Base-by-base conservation (phyloP, 371 early-diverging fungal genomes). In the Phascolomyces articulosus region DNA sequence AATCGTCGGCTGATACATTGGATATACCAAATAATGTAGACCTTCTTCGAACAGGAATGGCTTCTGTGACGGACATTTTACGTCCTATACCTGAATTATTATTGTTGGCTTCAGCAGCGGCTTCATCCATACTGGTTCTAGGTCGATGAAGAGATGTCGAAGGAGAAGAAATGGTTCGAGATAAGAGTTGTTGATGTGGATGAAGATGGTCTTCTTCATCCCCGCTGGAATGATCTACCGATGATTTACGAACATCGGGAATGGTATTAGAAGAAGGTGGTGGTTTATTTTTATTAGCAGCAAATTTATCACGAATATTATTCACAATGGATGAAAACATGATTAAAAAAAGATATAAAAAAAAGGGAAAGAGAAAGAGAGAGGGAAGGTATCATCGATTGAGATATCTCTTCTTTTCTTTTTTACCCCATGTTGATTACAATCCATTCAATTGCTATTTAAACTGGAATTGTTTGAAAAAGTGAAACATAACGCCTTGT, bases 1-100 rank as follows among this genome's bases (percentile, higher is more conserved):
- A 82, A 58, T 82, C 82, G 61, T 82, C 82, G 27, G 69, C 69
- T 23, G 73, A 62, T 40, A 73, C 66, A 26, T 62, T 74, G 1
- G 82, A 78, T 9, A 75, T 70, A 29, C 79, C 79, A 69, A 82
- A 82, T 21, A 79, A 21, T 13, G 70, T 66, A 6, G 70, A 51
- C 9, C 51, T 11, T 24, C 51, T 20, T 20, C 51, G 51, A 13
- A 51, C 51, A 10, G 51, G 51, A 51, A 51, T 51, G 21, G 51
- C 51, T 7, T 51, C 51, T 23, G 51, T 20, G 6, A 51, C 51
- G 1, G 51, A 51, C 26, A 51, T 20, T n/a, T 51, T 51, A n/a
- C 51, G 51, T 11, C 20, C n/a, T 18, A 47, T n/a, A n/a, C n/a
- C n/a, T n/a, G n/a, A n/a, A n/a, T n/a, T n/a, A n/a, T n/a, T n/a